Base-by-base conservation (phyloP, 495 filamentous ascomycete genomes). In the Lasiosphaeris hirsuta region DNA sequence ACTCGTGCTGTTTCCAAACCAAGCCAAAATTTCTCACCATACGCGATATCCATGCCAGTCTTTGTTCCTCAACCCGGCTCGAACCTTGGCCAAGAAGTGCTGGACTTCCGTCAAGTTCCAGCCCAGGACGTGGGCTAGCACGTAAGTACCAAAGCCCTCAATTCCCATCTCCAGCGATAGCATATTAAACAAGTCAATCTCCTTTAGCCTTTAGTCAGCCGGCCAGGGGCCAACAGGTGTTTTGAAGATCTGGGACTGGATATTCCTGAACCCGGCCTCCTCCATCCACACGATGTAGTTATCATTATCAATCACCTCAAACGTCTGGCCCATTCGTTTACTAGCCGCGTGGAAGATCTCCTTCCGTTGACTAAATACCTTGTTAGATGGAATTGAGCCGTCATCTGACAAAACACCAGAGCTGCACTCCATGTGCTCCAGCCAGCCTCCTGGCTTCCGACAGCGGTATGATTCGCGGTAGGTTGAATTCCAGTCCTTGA, bases 181-280 rank as follows among this genome's bases (percentile, higher is more conserved):
- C 44, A 50, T 39, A 40, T 65, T 65, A 46, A 59, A 65, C 48
- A 30, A 19, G 15, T 70, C 67, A 23, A 69, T 54, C 61, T 79
- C 75, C 56, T 70, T 75, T 57, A 70, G 66, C 57, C 55, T 50
- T 36, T 45, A 38, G 42, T 85, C 77, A 23, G 70, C 68, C 0
- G 78, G 76, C 84, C 83, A 86, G 2, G 64, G 61, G 36, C 83
- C 84, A 4, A 72, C 69, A 0, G 81, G 83, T 6, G 80, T 57
- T 58, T 80, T 82, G 51, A 68, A 60, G 5, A 72, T 38, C 11
- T 69, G 64, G 53, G 76, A 69, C 38, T 75, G 57, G 14, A 86
- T 69, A 54, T 83, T 40, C 7, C 74, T 70, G 55, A 84, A 87
- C 3, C 84, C 84, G 0, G 79, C 70, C 36, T 78, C 74, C 54